phyloP scores from a whole-genome alignment of 768 basidiomycete genomes.

The Butyriboletus loyo region DNA sequence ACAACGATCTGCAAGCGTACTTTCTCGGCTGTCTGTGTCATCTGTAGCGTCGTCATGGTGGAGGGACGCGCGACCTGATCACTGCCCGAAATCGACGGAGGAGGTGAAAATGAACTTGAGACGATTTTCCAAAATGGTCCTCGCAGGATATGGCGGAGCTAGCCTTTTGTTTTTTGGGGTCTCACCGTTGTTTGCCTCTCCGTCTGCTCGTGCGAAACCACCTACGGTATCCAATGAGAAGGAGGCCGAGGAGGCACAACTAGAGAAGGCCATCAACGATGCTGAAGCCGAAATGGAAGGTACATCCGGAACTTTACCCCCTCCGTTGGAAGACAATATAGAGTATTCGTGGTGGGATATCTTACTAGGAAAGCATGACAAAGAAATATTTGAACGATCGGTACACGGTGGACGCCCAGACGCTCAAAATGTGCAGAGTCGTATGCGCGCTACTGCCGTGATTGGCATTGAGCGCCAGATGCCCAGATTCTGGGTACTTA shows the following conservation, averaged over 20 bases:
- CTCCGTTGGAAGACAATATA: constrained; percentile 20
- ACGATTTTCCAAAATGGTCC: constrained; percentile 75
- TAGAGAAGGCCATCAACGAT: constrained; percentile 65
- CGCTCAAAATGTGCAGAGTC: constrained; percentile 28
- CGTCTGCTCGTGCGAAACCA: constrained; percentile 22
- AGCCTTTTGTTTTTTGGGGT: constrained; percentile 80
- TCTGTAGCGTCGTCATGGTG: constrained; percentile 26
- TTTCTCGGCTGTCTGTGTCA: constrained; percentile 24
- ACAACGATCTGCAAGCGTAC: constrained; percentile 29
- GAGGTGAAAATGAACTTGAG: constrained; percentile 71
- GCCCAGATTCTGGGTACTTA: constrained; percentile 85
- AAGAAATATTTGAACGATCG: constrained; percentile 76
- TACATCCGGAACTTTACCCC: constrained; percentile 30
- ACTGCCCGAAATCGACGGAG: constrained; percentile 32
- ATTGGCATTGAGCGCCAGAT: constrained; percentile 66
- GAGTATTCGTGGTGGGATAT: constrained; percentile 84
- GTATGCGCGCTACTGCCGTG: constrained; percentile 56
- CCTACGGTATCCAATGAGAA: constrained; percentile 39
- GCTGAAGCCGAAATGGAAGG: constrained; percentile 62
- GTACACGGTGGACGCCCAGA: constrained; percentile 28
- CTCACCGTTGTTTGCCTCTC: constrained; percentile 32
- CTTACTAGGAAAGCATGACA: constrained; percentile 74
- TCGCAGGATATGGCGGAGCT: constrained; percentile 84
- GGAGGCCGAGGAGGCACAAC: constrained; percentile 55
- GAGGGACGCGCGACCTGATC: constrained; percentile 24